Evolutionary conservation across 2,329 filamentous ascomycete genomes (phyloP), one percentile per base, ranked within the genome.

Genomic region (Paradendryphiella salina): DNA sequence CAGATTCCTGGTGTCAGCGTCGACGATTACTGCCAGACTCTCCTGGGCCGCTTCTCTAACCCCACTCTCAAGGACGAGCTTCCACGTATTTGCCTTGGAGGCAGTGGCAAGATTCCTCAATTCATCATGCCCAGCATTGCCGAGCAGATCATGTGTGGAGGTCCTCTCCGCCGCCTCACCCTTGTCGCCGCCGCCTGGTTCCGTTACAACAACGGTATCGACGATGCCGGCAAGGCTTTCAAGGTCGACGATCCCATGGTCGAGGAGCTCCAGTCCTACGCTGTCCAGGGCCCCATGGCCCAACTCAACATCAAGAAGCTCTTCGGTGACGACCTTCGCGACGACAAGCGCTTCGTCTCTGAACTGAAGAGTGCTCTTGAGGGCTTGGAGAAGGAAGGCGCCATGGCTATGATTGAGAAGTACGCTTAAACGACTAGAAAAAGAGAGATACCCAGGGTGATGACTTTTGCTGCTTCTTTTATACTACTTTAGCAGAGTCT

Each of bases 111-210:
- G 56, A 58, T 67, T 31, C 64, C 64, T 1, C 63, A 67, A 39
- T 67, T 67, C 58, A 67, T 67, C 52, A 64, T 65, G 58, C 64
- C 64, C 34, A 62, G 57, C 32, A 64, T 67, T 18, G 63, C 64
- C 6, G 64, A 67, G 54, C 64, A 67, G 40, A 65, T 67, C 28
- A n/a, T 50, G 4, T 57, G 61, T 23, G 56, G 59, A 13, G 63
- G 63, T 10, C 60, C 63, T 7, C 59, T 67, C 20, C 52, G 56
- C 32, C 63, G 64, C 43, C 56, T 67, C 6, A 63, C 64, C 11
- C 54, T 67, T 3, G 58, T 59, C 15, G 57, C 61, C 7, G 64
- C 64, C 9, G 64, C 61, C 1, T 67, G 64, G 64, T 67, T 67
- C 61, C 58, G 63, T 44, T 67, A 67, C 50, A 58, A 64, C 29